Evolutionary conservation across 441 rosid species (phyloP).

Genomic region (Adansonia madagascariensis): DNA sequence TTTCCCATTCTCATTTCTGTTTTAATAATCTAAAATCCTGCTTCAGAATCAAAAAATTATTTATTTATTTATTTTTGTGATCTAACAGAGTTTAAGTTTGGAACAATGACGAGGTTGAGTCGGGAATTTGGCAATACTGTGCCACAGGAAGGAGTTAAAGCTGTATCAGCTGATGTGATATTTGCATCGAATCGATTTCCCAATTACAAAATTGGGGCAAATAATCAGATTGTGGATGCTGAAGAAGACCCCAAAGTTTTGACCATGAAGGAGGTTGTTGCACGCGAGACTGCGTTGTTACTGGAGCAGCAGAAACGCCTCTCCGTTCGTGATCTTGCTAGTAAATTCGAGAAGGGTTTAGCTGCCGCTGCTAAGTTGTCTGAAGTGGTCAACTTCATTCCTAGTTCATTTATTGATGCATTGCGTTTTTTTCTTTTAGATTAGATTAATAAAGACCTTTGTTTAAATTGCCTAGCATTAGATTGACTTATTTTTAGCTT

Average conservation of each 20-base stretch:
- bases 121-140: constrained; percentile 68
- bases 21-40: not conserved
- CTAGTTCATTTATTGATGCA: not conserved
- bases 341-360: constrained; percentile 88
- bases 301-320: constrained; percentile 93
- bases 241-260: constrained; percentile 71
- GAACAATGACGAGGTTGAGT: constrained; percentile 70
- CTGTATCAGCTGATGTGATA: constrained; percentile 83
- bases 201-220: constrained; percentile 73
- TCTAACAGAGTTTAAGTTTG: constrained; percentile 35
- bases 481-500: not conserved
- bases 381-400: not conserved
- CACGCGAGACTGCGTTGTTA: constrained; percentile 82
- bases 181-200: constrained; percentile 90
- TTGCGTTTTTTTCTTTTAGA: not conserved
- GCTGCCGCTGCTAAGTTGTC: constrained; percentile 95
- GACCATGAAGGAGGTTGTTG: constrained; percentile 91
- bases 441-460: not conserved
- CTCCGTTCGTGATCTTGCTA: constrained; percentile 96
- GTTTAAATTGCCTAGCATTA: not conserved
- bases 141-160: constrained; percentile 64
- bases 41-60: not conserved
- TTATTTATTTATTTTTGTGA: constrained; percentile 30
- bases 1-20: not conserved
- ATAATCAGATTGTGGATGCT: constrained; percentile 27